A percentile compares a stretch with the other conserved stretches of the same genome.
Evolutionary conservation across 2,329 filamentous ascomycete species (phyloP).

Genomic region (Colletotrichum salicis): DNA sequence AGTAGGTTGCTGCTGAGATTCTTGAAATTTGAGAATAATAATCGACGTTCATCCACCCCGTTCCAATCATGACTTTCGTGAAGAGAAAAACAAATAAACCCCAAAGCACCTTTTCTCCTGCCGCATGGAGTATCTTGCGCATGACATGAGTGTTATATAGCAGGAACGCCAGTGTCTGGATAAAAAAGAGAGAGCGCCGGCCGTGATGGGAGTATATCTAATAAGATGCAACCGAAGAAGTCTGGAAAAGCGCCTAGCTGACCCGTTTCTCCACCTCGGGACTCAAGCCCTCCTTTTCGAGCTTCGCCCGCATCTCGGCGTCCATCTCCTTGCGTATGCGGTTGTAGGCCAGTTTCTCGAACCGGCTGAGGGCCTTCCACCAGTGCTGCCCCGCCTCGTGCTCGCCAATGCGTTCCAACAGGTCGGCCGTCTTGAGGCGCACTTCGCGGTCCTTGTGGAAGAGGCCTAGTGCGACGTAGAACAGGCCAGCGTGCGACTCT

Average conservation of each 20-base stretch:
- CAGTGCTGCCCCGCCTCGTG: constrained; percentile 95
- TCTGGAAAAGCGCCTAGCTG: constrained; percentile 50
- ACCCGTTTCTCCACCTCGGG: constrained; percentile 58
- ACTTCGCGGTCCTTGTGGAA: constrained; percentile 91
- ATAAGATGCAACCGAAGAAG: constrained; percentile 22
- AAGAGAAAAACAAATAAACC: background rate
- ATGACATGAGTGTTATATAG: background rate
- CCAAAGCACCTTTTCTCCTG: background rate
- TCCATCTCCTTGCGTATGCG: constrained; percentile 77
- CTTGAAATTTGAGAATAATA: constrained; percentile 31
- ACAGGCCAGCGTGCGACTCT: constrained; percentile 87
- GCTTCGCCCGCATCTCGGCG: constrained; percentile 58
- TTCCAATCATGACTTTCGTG: constrained; percentile 32
- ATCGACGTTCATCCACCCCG: constrained; percentile 26
- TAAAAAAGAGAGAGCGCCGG: constrained; percentile 6
- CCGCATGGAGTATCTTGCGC: background rate
- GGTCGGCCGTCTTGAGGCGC: constrained; percentile 77
- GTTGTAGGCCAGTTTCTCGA: constrained; percentile 87
- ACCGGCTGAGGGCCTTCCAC: constrained; percentile 87
- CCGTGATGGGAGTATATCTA: constrained; percentile 21
- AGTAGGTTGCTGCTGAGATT: constrained; percentile 31
- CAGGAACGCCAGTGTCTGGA: constrained; percentile 16
- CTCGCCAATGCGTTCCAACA: constrained; percentile 83
- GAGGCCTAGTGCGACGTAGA: constrained; percentile 89
- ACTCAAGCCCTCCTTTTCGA: constrained; percentile 56